Conservation (phyloP, 129 eudicot species). For the Kitagawia praeruptora region DNA sequence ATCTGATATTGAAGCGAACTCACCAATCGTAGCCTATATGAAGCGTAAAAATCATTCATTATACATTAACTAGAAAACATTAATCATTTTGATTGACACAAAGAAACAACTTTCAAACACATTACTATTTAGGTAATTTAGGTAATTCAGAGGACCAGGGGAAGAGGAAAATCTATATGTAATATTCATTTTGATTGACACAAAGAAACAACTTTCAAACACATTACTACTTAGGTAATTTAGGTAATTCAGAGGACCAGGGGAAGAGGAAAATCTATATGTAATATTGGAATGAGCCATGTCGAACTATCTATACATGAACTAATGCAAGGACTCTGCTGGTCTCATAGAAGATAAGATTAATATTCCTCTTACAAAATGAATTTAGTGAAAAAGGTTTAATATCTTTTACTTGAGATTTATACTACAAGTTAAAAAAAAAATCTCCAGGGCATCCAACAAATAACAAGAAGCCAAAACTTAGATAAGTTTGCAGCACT, state of each 20-base stretch:
- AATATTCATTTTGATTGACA: background rate
- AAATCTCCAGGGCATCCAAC: background rate
- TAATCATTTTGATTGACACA: background rate
- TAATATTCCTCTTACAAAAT: background rate
- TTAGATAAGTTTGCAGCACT: background rate
- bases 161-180: background rate
- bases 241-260: too few relatives aligned
- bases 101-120: background rate
- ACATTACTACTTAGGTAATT: background rate
- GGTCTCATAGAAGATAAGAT: background rate
- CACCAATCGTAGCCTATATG: slow-evolving; percentile 61
- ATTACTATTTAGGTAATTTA: background rate
- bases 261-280: background rate
- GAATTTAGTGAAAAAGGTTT: background rate
- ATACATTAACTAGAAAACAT: background rate
- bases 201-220: background rate
- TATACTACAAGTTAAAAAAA: background rate
- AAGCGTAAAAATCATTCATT: background rate
- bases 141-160: too few relatives aligned
- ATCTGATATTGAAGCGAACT: slow-evolving; percentile 69
- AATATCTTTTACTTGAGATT: background rate
- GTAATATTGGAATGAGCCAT: background rate
- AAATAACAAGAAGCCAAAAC: background rate
- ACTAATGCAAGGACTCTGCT: background rate
- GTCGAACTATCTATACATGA: background rate